Percentiles rank a stretch among this genome's conserved stretches.
Conservation (phyloP, 192 early-diverging fungal genomes). For the Coemansia reversa region DNA sequence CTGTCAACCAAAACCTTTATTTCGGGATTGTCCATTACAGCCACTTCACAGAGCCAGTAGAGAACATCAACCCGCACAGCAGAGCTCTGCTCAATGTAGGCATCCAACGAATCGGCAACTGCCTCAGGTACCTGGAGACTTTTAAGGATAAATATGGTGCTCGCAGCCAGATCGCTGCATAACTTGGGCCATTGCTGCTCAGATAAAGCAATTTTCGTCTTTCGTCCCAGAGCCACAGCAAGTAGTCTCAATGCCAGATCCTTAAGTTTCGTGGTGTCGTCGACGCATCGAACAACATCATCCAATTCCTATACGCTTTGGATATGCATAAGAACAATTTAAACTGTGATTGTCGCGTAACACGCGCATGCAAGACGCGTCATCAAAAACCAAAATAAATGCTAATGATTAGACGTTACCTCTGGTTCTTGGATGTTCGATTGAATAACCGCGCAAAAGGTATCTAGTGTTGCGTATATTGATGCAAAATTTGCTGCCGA, state of each 20-base stretch:
- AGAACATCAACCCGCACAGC: conserved; percentile 47
- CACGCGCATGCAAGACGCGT: conserved; percentile 8
- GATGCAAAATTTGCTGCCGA: conserved; percentile 47
- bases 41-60: conserved; percentile 44
- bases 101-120: conserved; percentile 43
- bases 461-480: conserved; percentile 31
- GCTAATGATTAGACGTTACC: conserved; percentile 14
- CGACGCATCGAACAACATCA: conserved; percentile 21
- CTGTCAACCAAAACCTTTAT: conserved; percentile 38
- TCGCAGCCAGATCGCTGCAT: conserved; percentile 36
- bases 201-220: conserved; percentile 11
- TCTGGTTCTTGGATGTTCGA: conserved; percentile 41
- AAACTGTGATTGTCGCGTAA: not conserved
- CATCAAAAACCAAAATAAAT: not conserved
- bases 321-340: not conserved
- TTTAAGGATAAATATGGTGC: conserved; percentile 30
- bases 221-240: conserved; percentile 23
- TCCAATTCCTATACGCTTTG: conserved; percentile 34
- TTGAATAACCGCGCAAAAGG: conserved; percentile 24
- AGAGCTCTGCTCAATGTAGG: conserved; percentile 22
- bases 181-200: conserved; percentile 42
- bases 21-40: conserved; percentile 35
- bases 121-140: conserved; percentile 42
- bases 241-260: conserved; percentile 34
- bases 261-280: conserved; percentile 17